Percentiles rank a stretch among this genome's conserved stretches.
Conservation (phyloP, 495 filamentous ascomycete genomes). For the Talaromyces adpressus region DNA sequence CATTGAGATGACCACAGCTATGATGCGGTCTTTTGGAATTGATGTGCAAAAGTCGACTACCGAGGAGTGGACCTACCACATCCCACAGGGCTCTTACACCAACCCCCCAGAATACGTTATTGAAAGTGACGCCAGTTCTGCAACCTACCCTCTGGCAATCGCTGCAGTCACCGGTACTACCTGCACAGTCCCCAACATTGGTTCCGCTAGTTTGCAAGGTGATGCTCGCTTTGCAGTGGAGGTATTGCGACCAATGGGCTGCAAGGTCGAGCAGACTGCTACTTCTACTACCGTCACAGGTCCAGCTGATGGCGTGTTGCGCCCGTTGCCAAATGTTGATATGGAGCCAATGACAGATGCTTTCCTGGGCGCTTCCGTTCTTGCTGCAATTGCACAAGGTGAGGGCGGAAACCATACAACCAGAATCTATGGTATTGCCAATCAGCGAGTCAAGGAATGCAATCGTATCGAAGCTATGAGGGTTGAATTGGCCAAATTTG, state of each 20-base stretch:
- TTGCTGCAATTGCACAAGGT: slow-evolving; percentile 83
- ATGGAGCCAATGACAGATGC: slow-evolving; percentile 99
- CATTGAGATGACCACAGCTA: slow-evolving; percentile 96
- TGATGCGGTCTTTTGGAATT: slow-evolving; percentile 95
- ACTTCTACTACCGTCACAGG: slow-evolving; percentile 89
- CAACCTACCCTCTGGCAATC: slow-evolving; percentile 92
- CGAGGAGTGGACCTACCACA: slow-evolving; percentile 88
- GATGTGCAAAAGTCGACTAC: slow-evolving; percentile 63
- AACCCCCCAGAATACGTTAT: slow-evolving; percentile 86
- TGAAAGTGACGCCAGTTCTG: slow-evolving; percentile 95
- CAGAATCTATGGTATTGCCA: slow-evolving; percentile 90
- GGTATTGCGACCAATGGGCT: slow-evolving; percentile 89
- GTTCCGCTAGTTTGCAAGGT: slow-evolving; percentile 82
- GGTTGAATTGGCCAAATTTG: slow-evolving; percentile 92
- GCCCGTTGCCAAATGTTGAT: slow-evolving; percentile 69
- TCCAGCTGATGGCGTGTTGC: slow-evolving; percentile 64
- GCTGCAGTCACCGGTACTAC: slow-evolving; percentile 92
- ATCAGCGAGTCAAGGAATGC: slow-evolving; percentile 97
- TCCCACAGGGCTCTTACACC: slow-evolving; percentile 76
- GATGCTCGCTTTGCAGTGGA: slow-evolving; percentile 94
- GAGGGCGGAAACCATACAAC: slow-evolving; percentile 52
- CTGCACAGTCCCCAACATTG: slow-evolving; percentile 95
- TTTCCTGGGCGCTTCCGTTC: slow-evolving; percentile 88
- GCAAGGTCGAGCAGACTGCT: slow-evolving; percentile 75
- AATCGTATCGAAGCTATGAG: slow-evolving; percentile 97